Percentiles rank a stretch among this genome's conserved stretches.
Evolutionary conservation across 306 rosid genomes (phyloP).

Genomic region (Vigna hirtella): DNA sequence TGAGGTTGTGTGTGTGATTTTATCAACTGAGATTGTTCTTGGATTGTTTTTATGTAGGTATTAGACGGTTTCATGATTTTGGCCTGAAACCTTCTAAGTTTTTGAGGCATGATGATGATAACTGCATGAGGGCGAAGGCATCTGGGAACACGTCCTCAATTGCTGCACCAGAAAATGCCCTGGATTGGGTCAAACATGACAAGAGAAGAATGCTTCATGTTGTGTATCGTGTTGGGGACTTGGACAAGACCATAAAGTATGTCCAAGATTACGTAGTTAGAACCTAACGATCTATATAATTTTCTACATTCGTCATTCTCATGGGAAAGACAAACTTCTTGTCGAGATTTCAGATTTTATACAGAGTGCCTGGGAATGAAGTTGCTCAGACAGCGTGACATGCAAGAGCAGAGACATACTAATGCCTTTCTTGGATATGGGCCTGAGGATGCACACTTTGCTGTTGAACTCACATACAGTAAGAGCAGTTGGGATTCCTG

Average conservation of each 20-base stretch:
- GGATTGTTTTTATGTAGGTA: slow-evolving; percentile 55
- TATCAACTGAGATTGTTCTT: slow-evolving; percentile 39
- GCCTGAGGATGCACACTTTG: slow-evolving; percentile 88
- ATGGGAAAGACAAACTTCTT: slow-evolving; percentile 34
- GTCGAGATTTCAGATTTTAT: slow-evolving; percentile 73
- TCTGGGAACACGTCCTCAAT: slow-evolving; percentile 56
- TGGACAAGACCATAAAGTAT: slow-evolving; percentile 89
- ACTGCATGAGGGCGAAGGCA: slow-evolving; percentile 48
- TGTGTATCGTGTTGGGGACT: slow-evolving; percentile 87
- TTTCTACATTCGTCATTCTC: slow-evolving; percentile 1
- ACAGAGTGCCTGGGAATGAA: slow-evolving; percentile 89
- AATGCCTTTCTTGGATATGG: slow-evolving; percentile 93
- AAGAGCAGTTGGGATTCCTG: slow-evolving; percentile 43
- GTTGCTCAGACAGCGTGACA: slow-evolving; percentile 81
- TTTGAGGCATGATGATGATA: slow-evolving; percentile 58
- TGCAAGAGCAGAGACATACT: slow-evolving; percentile 83
- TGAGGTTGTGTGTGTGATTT: slow-evolving; percentile 11
- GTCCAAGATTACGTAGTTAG: not conserved
- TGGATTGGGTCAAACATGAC: slow-evolving; percentile 84
- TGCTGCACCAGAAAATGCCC: slow-evolving; percentile 67
- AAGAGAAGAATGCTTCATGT: slow-evolving; percentile 81
- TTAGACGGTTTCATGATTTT: slow-evolving; percentile 54
- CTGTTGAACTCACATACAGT: slow-evolving; percentile 89
- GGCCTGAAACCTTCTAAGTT: slow-evolving; percentile 63
- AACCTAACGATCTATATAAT: slow-evolving; percentile 27